Base-by-base conservation (phyloP, 306 rosid species). In the Corylus avellana region DNA sequence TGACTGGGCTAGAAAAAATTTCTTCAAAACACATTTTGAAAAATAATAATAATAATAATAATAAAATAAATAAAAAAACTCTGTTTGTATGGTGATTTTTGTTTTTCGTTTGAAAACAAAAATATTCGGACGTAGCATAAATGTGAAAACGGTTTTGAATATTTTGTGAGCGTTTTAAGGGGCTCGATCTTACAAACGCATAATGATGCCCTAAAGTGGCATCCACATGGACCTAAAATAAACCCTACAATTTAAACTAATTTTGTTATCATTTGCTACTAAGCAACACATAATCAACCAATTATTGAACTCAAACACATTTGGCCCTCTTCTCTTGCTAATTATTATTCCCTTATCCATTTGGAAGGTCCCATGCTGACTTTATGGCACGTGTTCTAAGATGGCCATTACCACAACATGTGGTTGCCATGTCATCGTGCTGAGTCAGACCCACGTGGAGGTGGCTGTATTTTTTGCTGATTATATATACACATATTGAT, bases 361-460 rank as follows among this genome's bases (percentile, higher is more conserved):
- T 29, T 62, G 44, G 42, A 62, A 62, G n/a, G 44, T 27, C 8
- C 44, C 4, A 29, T 27, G 46, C 42, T 62, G 44, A 32, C 69
- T 62, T 32, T 5, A 35, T 12, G 69, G 18, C 44, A 32, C n/a
- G 69, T 32, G 44, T 62, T 32, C 69, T 14, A 62, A 62, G n/a
- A 62, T 62, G 46, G 44, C 13, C 9, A 63, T 63, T 5, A 5
- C 8, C 46, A 42, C 46, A 42, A 42, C 1, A 6, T 42, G 46
- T 42, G 46, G 46, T 51, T 13, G 66, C 66, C 67, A 49, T 29
- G 32, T 22, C 5, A n/a, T n/a, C 2, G 8, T 50, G 64, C 79
- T 51, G 80, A 66, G 72, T 67, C 80, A 20, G 35, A 35, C 69
- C 79, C 63, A 35, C 53, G 37, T 32, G 1, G 42, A 35, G 62